Conservation (phyloP, 345 rosid species). For the Sisymbrium irio region DNA sequence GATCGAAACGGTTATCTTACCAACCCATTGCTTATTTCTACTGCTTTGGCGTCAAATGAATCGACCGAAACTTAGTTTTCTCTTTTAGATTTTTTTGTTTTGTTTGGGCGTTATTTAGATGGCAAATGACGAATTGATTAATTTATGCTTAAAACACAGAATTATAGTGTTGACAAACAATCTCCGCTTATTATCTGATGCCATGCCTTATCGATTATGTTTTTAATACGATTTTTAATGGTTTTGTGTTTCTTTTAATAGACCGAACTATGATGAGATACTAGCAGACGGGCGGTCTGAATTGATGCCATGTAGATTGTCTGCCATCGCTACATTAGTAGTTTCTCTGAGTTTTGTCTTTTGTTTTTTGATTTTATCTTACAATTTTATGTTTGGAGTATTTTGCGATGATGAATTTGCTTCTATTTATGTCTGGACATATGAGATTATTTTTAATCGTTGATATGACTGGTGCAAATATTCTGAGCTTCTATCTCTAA, state of each 20-base stretch:
- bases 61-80: neutral
- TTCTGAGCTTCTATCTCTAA: slow-evolving; percentile 16
- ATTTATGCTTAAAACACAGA: slow-evolving; percentile 38
- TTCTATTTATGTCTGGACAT: slow-evolving; percentile 36
- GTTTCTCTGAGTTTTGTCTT: slow-evolving; percentile 23
- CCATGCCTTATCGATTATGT: neutral
- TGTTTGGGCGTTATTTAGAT: neutral
- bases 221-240: neutral
- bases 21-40: slow-evolving; percentile 27
- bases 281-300: slow-evolving; percentile 45
- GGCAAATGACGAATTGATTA: slow-evolving; percentile 38
- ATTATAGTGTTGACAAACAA: slow-evolving; percentile 19
- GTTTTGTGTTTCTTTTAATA: neutral
- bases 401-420: slow-evolving; percentile 30
- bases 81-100: neutral
- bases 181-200: slow-evolving; percentile 48
- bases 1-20: slow-evolving; percentile 35
- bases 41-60: slow-evolving; percentile 43
- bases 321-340: slow-evolving; percentile 27
- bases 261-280: slow-evolving; percentile 30
- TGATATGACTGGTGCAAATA: slow-evolving; percentile 19
- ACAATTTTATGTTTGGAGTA: accelerated
- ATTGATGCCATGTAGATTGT: slow-evolving; percentile 42
- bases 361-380: neutral
- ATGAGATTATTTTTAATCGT: slow-evolving; percentile 23